Evolutionary conservation across 2,329 filamentous ascomycete species (phyloP), one percentile per base, ranked within the genome.

Genomic region (Fusarium sp.): DNA sequence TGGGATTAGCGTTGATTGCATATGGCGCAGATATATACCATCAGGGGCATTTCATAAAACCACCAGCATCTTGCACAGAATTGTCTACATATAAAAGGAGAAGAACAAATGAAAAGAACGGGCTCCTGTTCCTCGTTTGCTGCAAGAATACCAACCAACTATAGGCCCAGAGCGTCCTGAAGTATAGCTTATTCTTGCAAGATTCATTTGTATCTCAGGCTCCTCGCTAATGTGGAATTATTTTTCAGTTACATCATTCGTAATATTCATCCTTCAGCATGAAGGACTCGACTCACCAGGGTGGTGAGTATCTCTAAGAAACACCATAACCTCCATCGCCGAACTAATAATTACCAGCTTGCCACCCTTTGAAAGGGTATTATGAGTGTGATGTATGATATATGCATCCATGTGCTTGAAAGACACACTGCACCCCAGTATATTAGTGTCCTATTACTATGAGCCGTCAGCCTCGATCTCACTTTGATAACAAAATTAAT

Each of bases 311-410:
- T 51, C 79, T 78, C 4, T 82, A 38, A 81, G 66, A 9, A 81
- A 80, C 27, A 79, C 82, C 63, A 81, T 66, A 59, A 81, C 81
- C 25, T 82, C 72, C 45, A 83, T 54, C 37, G 70, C 69, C 70
- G 82, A 41, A 6, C 79, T 82, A 4, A 73, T 66, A 48, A 81
- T 62, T 4, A 82, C 48, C 31, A 72, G 72, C 54, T 83, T 80
- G 5, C 77, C 64, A 19, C 81, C 81, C 33, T 80, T 10, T 10
- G 70, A 73, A 73, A 78, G 82, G 4, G 76, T 74, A 31, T 79
- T 81, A 64, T 84, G 84, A 5, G 80, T 83, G 70, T 84, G 80
- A 60, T 80, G 83, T 18, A 33, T 16, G n/a, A 29, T 19, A 15
- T 7, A 83, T 65, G 6, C 80, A 5, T 45, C 42, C 23, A 25